Evolutionary conservation across 805 yeast genomes (phyloP).

Genomic region (Priceomyces melissophilus): DNA sequence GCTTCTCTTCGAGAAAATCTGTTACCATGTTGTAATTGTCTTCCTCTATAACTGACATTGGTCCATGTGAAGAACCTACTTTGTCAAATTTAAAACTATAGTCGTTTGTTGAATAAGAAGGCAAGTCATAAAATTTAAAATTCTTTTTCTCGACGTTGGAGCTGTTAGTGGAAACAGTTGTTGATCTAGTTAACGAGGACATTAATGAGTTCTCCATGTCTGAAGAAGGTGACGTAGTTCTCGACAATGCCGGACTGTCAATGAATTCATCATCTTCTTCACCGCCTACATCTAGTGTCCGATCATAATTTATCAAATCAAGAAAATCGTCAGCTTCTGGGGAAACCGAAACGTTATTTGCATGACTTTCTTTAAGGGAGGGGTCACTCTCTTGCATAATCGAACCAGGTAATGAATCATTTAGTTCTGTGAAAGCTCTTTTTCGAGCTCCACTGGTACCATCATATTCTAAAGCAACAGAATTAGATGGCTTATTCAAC

Average conservation of each 20-base stretch:
- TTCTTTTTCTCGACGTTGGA: conserved; percentile 13
- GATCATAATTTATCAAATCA: conserved; percentile 24
- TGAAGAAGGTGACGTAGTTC: conserved; percentile 37
- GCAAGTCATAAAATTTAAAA: conserved; percentile 30
- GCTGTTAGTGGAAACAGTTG: conserved; percentile 36
- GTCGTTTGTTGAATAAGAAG: conserved; percentile 21
- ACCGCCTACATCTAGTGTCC: conserved; percentile 6
- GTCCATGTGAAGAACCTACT: conserved; percentile 15
- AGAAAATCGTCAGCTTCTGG: conserved; percentile 17
- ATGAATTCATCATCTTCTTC: conserved; percentile 18
- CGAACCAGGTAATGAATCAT: conserved; percentile 23
- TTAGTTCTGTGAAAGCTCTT: conserved; percentile 19
- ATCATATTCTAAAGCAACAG: conserved; percentile 7
- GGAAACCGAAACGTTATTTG: conserved; percentile 5
- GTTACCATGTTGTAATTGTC: conserved; percentile 40
- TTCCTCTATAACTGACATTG: conserved; percentile 23
- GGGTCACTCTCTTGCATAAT: conserved; percentile 24
- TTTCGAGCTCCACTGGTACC: conserved; percentile 11
- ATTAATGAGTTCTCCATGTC: conserved; percentile 33
- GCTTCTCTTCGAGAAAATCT: conserved; percentile 39
- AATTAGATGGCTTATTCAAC: conserved; percentile 11
- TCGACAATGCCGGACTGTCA: conserved; percentile 28
- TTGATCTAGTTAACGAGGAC: conserved; percentile 39
- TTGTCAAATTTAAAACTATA: conserved; percentile 19
- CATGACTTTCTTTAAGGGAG: conserved; percentile 17